These are phyloP conservation scores for Ogataea glucozyma DNA, from an alignment of 805 yeast species.

Conservation along the genomic window DNA sequence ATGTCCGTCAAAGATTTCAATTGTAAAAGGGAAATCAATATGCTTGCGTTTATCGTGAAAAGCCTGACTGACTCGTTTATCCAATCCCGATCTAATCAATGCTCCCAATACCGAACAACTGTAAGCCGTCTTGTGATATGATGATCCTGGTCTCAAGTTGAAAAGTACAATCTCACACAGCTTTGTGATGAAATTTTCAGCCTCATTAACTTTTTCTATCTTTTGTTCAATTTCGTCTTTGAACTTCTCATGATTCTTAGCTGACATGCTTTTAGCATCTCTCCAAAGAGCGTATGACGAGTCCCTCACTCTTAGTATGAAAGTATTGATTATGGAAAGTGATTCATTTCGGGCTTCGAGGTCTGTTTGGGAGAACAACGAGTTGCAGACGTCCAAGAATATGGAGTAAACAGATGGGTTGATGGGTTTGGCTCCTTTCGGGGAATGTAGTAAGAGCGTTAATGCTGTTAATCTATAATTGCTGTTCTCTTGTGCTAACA, in stretches of 20 bases:
- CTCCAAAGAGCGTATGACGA: conserved; percentile 61
- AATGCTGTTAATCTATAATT: conserved; percentile 53
- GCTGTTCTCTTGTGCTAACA: conserved; percentile 46
- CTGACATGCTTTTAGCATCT: conserved; percentile 45
- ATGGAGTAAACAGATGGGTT: conserved; percentile 44
- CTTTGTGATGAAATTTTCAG: conserved; percentile 43
- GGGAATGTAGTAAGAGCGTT: conserved; percentile 59
- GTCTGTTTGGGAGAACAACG: conserved; percentile 62
- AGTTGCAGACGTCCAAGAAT: conserved; percentile 45
- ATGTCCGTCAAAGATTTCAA: conserved; percentile 42
- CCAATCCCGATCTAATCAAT: conserved; percentile 58
- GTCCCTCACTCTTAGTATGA: conserved; percentile 66
- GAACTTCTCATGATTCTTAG: conserved; percentile 37
- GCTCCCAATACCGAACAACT: conserved; percentile 48
- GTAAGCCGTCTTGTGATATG: conserved; percentile 53
- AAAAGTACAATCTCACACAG: conserved; percentile 14
- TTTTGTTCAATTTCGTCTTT: conserved; percentile 39
- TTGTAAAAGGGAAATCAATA: conserved; percentile 49
- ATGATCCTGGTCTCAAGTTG: conserved; percentile 52
- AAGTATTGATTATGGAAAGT: conserved; percentile 58
- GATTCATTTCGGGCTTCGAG: conserved; percentile 70
- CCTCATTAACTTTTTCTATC: conserved; percentile 31
- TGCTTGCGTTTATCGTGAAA: conserved; percentile 44
- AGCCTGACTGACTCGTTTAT: conserved; percentile 40
- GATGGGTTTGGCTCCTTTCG: conserved; percentile 61